Conservation (phyloP, 208 protist genomes). For the Leptomonas pyrrhocoris region DNA sequence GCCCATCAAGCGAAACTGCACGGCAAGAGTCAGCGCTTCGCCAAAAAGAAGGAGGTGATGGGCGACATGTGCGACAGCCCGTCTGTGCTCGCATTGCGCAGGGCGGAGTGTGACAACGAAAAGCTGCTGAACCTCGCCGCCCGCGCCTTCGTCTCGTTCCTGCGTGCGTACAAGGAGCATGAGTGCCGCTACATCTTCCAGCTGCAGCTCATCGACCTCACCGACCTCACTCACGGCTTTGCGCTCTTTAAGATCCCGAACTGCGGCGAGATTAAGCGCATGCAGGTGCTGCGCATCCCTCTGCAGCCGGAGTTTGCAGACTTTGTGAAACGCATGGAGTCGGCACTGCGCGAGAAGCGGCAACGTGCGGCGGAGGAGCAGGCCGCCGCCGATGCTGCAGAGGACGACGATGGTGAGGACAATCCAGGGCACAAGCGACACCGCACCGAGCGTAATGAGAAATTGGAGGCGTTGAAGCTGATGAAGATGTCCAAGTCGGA, state of each 20-base stretch:
- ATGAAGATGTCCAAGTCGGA: conserved; percentile 84
- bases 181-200: conserved; percentile 94
- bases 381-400: conserved; percentile 24
- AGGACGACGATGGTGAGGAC: conserved; percentile 20
- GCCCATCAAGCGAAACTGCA: conserved; percentile 52
- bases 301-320: conserved; percentile 84
- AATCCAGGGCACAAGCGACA: conserved; percentile 44
- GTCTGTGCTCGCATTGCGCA: conserved; percentile 62
- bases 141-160: conserved; percentile 91
- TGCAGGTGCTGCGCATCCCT: conserved; percentile 78
- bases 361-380: conserved; percentile 59
- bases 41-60: conserved; percentile 60
- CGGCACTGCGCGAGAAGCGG: conserved; percentile 58
- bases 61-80: conserved; percentile 86
- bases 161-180: conserved; percentile 95
- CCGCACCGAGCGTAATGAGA: conserved; percentile 88
- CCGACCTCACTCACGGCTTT: conserved; percentile 94
- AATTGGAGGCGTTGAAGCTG: conserved; percentile 80
- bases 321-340: conserved; percentile 54
- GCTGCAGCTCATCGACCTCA: conserved; percentile 93
- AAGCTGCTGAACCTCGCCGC: conserved; percentile 82
- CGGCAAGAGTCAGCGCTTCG: conserved; percentile 34
- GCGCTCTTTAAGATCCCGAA: conserved; percentile 90
- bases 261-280: conserved; percentile 89
- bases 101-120: conserved; percentile 51